Evolutionary conservation across 176 grass and related monocot genomes (phyloP).

Genomic region (Poa annua): DNA sequence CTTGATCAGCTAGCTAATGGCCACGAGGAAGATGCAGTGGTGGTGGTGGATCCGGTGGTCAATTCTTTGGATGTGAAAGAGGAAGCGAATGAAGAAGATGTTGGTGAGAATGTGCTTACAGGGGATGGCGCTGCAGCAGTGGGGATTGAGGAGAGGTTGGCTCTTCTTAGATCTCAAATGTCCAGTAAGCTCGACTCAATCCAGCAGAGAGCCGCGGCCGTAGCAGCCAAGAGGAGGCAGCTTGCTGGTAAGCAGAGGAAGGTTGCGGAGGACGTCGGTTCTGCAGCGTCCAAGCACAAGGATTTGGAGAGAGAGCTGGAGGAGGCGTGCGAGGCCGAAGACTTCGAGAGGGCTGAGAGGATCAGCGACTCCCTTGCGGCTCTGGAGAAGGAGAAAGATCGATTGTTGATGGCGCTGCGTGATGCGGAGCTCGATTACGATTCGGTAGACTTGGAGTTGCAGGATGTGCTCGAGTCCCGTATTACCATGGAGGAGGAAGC

Average conservation of each 20-base stretch:
- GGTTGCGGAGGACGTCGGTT: slow-evolving; percentile 51
- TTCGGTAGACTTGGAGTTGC: slow-evolving; percentile 72
- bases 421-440: slow-evolving; percentile 70
- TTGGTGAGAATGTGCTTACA: slow-evolving; percentile 5
- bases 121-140: neutral
- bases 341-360: slow-evolving; percentile 86
- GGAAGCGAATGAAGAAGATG: slow-evolving; percentile 13
- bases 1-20: neutral
- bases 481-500: slow-evolving; percentile 72
- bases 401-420: slow-evolving; percentile 53
- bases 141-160: slow-evolving; percentile 63
- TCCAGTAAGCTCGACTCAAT: slow-evolving; percentile 62
- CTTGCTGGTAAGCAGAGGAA: slow-evolving; percentile 61
- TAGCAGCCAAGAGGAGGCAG: slow-evolving; percentile 69
- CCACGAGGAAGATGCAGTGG: neutral
- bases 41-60: slow-evolving; percentile 16
- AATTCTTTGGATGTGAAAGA: slow-evolving; percentile 40
- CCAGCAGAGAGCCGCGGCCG: slow-evolving; percentile 52
- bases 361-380: slow-evolving; percentile 67
- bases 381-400: slow-evolving; percentile 70
- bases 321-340: slow-evolving; percentile 84
- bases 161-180: slow-evolving; percentile 69
- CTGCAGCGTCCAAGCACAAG: slow-evolving; percentile 50
- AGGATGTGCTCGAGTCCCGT: slow-evolving; percentile 68
- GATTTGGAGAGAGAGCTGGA: slow-evolving; percentile 92